A percentile compares a stretch with the other conserved stretches of the same genome.
These are phyloP conservation scores for Diaporthe citriasiana DNA, from an alignment of 2,329 filamentous ascomycete species.

Conservation along the genomic window DNA sequence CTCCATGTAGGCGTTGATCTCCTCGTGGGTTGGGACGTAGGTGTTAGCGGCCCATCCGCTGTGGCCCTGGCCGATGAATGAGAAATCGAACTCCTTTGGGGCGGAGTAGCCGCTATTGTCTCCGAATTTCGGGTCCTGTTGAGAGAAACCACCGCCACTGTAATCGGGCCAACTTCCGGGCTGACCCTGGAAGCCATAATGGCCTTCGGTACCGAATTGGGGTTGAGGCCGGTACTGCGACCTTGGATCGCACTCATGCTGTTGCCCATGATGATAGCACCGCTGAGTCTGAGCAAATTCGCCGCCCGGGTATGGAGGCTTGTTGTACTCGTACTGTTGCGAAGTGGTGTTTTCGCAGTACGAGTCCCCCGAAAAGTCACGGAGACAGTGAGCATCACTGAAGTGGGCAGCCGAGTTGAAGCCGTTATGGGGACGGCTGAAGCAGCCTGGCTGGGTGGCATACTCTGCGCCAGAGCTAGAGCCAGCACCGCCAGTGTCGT, in stretches of 20 bases:
- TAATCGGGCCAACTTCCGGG: not conserved
- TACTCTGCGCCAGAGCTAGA: slow-evolving; percentile 4
- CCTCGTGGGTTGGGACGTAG: slow-evolving; percentile 25
- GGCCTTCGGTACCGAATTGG: not conserved
- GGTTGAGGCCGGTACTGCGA: not conserved
- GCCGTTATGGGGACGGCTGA: not conserved
- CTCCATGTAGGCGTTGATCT: slow-evolving; percentile 17
- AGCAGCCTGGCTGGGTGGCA: not conserved
- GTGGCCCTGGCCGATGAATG: slow-evolving; percentile 20
- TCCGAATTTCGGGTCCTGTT: not conserved
- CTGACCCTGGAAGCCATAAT: not conserved
- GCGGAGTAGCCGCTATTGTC: not conserved
- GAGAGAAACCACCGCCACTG: not conserved
- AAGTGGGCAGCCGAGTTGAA: slow-evolving; percentile 37
- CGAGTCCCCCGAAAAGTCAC: slow-evolving; percentile 33
- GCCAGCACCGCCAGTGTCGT: not conserved
- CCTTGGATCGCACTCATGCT: not conserved
- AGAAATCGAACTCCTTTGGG: slow-evolving; percentile 33
- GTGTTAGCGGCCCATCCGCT: slow-evolving; percentile 12
- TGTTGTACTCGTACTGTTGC: not conserved
- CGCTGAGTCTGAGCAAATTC: not conserved
- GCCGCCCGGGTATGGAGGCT: not conserved
- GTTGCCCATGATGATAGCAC: not conserved
- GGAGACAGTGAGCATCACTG: slow-evolving; percentile 36
- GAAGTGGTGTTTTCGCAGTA: not conserved